Conservation (phyloP, 106 monocot species). For the Vanilla planifolia region DNA sequence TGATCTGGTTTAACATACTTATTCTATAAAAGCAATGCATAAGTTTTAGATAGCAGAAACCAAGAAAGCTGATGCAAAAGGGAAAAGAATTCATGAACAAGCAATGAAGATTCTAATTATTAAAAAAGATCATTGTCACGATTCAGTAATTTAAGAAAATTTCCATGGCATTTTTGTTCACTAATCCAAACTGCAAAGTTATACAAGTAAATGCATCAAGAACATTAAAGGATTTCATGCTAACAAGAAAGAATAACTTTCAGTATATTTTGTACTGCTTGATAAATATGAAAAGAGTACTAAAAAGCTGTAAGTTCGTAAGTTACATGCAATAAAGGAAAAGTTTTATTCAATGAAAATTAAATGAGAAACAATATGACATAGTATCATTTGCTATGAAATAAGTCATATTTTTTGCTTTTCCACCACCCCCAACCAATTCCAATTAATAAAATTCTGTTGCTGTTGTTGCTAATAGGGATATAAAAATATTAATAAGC, state of each 20-base stretch:
- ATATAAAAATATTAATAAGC: too few species aligned
- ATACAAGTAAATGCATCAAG: background rate
- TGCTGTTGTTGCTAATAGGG: too few species aligned
- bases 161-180: conserved; percentile 4
- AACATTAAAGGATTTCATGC: background rate
- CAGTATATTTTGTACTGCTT: too few species aligned
- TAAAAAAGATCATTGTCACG: background rate
- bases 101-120: background rate
- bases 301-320: too few species aligned
- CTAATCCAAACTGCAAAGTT: background rate
- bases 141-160: background rate
- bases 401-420: too few species aligned
- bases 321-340: too few species aligned
- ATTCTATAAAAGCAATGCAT: conserved; percentile 36
- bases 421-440: too few species aligned
- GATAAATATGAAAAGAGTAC: too few species aligned
- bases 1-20: conserved; percentile 79
- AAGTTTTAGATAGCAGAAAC: background rate
- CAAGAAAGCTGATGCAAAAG: background rate
- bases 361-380: too few species aligned
- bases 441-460: too few species aligned
- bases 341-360: too few species aligned
- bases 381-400: too few species aligned
- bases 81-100: background rate
- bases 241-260: background rate